Conservation (phyloP, 2,329 filamentous ascomycete genomes). For the Fusarium paranaense region DNA sequence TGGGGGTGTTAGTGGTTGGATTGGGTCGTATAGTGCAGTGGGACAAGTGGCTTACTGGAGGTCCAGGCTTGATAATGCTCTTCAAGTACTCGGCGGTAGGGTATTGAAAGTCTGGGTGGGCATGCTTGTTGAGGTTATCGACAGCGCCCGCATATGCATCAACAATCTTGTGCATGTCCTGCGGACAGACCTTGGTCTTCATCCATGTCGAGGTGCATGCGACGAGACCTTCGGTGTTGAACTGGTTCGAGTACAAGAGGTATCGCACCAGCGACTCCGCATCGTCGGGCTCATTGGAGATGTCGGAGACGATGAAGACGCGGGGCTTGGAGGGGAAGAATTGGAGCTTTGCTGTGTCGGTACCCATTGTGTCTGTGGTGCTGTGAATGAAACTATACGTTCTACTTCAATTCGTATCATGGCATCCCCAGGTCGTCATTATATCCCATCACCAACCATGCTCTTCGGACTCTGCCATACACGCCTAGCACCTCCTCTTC, state of each 20-base stretch:
- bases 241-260: slow-evolving; percentile 59
- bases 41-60: slow-evolving; percentile 41
- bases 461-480: background rate
- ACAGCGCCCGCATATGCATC: slow-evolving; percentile 57
- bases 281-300: slow-evolving; percentile 61
- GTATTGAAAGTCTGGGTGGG: slow-evolving; percentile 56
- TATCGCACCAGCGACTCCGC: slow-evolving; percentile 58
- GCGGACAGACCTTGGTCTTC: slow-evolving; percentile 52
- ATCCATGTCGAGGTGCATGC: slow-evolving; percentile 61
- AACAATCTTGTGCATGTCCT: slow-evolving; percentile 58
- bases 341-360: slow-evolving; percentile 26
- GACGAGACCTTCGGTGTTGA: slow-evolving; percentile 58
- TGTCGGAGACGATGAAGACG: slow-evolving; percentile 57
- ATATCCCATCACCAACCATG: slow-evolving; percentile 15
- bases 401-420: slow-evolving; percentile 3
- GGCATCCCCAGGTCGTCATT: slow-evolving; percentile 15
- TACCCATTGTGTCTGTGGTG: slow-evolving; percentile 17
- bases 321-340: slow-evolving; percentile 46
- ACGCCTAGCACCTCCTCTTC: background rate
- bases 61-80: slow-evolving; percentile 52
- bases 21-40: background rate
- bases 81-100: slow-evolving; percentile 52
- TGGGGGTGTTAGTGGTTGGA: slow-evolving; percentile 5
- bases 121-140: slow-evolving; percentile 62
- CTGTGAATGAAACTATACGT: background rate